Evolutionary conservation across 306 rosid species (phyloP).

Genomic region (Dryas drummondii): DNA sequence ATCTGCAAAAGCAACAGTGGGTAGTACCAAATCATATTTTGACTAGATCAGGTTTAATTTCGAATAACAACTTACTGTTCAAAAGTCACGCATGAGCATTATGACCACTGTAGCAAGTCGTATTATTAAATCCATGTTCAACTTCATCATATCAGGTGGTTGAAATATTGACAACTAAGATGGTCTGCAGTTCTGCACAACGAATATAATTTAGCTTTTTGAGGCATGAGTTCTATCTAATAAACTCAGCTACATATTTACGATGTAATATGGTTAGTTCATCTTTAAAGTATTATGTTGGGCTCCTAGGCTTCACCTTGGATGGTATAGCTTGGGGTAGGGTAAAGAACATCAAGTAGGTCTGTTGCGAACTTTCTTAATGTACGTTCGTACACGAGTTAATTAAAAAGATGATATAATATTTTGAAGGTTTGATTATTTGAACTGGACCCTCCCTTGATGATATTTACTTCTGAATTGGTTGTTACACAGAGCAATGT

Average conservation of each 20-base stretch:
- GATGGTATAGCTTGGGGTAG: no score
- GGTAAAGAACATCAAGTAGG: background rate
- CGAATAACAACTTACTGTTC: background rate
- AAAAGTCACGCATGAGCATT: background rate
- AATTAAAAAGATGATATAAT: background rate
- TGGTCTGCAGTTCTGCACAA: no score
- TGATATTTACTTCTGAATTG: conserved; percentile 26
- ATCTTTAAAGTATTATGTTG: no score
- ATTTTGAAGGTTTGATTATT: background rate
- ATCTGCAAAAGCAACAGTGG: no score
- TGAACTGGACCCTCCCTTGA: background rate
- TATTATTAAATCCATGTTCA: no score
- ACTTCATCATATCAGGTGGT: background rate
- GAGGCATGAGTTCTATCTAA: background rate
- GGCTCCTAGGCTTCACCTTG: no score
- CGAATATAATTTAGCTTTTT: background rate
- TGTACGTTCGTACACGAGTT: background rate
- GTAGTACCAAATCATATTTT: background rate
- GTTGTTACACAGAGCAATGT: conserved; percentile 71
- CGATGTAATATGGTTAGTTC: no score
- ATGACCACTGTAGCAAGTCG: background rate
- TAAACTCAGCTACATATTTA: no score
- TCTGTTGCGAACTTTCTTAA: background rate
- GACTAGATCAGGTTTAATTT: background rate
- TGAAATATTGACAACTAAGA: no score